These are phyloP conservation scores for Nothophaeocryptopus gaeumannii DNA, from an alignment of 2,329 filamentous ascomycete species.

Conservation along the genomic window DNA sequence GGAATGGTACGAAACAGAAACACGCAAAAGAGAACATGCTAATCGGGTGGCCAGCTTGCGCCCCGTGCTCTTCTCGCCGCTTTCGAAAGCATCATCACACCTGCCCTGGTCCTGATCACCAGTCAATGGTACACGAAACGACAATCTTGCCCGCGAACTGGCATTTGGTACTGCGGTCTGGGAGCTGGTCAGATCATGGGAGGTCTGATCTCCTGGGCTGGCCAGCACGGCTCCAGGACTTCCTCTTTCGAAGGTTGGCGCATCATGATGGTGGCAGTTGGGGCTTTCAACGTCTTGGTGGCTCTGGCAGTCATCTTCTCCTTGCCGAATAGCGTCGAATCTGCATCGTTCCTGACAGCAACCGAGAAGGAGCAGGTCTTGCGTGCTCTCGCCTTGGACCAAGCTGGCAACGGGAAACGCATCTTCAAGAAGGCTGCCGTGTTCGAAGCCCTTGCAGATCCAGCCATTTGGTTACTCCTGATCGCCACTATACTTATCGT, in stretches of 20 bases:
- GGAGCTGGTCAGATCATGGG: conserved; percentile 68
- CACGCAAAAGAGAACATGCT: too few species aligned
- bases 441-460: conserved; percentile 58
- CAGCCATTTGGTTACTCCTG: conserved; percentile 48
- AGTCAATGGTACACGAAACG: too few species aligned
- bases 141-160: too few species aligned
- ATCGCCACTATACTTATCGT: conserved; percentile 36
- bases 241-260: conserved; percentile 22
- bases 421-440: conserved; percentile 52
- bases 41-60: too few species aligned
- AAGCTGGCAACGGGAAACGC: conserved; percentile 43
- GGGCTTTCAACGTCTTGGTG: conserved; percentile 17
- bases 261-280: conserved; percentile 25
- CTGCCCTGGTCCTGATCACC: too few species aligned
- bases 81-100: too few species aligned
- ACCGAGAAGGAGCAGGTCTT: conserved; percentile 48
- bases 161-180: conserved; percentile 76
- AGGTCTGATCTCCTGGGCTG: conserved; percentile 60
- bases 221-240: conserved; percentile 30
- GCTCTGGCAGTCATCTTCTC: conserved; percentile 13
- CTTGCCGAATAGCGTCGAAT: conserved; percentile 59
- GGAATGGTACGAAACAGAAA: too few species aligned
- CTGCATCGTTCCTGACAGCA: conserved; percentile 64
- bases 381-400: conserved; percentile 41
- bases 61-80: too few species aligned